Conservation (phyloP, 2,329 filamentous ascomycete genomes). For the Diaporthe capsici region DNA sequence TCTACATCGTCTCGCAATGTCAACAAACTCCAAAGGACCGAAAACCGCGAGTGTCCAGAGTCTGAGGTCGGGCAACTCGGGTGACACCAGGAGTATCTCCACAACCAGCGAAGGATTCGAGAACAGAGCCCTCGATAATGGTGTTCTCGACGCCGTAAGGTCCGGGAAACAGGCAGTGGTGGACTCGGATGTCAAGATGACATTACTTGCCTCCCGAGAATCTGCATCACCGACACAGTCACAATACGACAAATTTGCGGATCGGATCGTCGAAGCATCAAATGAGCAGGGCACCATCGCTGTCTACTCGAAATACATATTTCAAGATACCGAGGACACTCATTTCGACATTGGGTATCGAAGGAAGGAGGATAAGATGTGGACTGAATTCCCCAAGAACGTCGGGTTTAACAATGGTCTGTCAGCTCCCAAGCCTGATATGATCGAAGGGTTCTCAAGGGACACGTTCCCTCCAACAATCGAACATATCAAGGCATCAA, state of each 20-base stretch:
- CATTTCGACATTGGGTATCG: neutral
- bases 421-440: neutral
- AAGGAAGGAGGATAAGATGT: neutral
- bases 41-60: neutral
- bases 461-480: neutral
- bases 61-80: neutral
- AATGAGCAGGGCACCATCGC: neutral
- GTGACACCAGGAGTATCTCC: neutral
- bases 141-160: neutral
- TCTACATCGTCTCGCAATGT: neutral
- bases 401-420: constrained; percentile 3
- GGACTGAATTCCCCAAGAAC: neutral
- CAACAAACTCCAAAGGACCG: neutral
- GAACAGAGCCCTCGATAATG: neutral
- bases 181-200: neutral
- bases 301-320: neutral
- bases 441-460: neutral
- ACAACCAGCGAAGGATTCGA: neutral
- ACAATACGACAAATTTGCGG: neutral
- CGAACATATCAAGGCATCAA: neutral
- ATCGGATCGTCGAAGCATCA: neutral
- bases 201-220: neutral
- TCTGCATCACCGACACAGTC: neutral
- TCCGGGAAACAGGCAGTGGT: neutral
- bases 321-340: neutral